These are phyloP conservation scores for Vitis cinerea DNA, from an alignment of 164 flowering plant species.

Conservation along the genomic window DNA sequence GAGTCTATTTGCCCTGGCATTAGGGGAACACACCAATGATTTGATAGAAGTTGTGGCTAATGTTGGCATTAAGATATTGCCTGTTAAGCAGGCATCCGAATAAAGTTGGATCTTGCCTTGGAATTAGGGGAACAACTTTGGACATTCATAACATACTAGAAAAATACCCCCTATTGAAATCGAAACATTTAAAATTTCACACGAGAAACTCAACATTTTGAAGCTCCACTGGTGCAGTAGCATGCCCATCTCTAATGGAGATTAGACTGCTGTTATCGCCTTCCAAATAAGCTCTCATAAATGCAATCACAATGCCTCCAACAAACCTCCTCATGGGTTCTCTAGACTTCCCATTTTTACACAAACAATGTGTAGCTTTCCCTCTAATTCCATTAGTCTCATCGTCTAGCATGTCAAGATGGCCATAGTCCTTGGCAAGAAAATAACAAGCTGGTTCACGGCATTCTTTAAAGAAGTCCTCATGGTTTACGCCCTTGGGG, in stretches of 20 bases:
- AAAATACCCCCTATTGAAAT: too few relatives aligned
- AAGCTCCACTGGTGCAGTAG: constrained; percentile 44
- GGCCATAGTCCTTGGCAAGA: constrained; percentile 78
- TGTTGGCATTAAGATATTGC: too few relatives aligned
- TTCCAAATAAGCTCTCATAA: constrained; percentile 58
- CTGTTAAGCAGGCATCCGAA: too few relatives aligned
- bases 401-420: constrained; percentile 84
- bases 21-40: too few relatives aligned
- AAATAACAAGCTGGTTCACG: constrained; percentile 58
- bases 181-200: constrained; percentile 6
- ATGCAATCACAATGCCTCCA: constrained; percentile 72
- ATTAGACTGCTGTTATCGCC: constrained; percentile 38
- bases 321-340: constrained; percentile 86
- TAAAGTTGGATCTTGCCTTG: too few relatives aligned
- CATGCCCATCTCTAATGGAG: constrained; percentile 31
- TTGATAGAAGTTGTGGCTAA: too few relatives aligned
- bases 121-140: too few relatives aligned
- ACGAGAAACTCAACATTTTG: constrained; percentile 30
- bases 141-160: too few relatives aligned
- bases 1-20: too few relatives aligned
- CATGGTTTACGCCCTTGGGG: constrained; percentile 84
- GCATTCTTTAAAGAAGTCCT: constrained; percentile 63
- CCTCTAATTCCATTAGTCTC: constrained; percentile 76
- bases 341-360: constrained; percentile 82
- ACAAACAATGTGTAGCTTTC: constrained; percentile 54